Evolutionary conservation across 148 eudicot genomes (phyloP).

Genomic region (Talinum fruticosum): DNA sequence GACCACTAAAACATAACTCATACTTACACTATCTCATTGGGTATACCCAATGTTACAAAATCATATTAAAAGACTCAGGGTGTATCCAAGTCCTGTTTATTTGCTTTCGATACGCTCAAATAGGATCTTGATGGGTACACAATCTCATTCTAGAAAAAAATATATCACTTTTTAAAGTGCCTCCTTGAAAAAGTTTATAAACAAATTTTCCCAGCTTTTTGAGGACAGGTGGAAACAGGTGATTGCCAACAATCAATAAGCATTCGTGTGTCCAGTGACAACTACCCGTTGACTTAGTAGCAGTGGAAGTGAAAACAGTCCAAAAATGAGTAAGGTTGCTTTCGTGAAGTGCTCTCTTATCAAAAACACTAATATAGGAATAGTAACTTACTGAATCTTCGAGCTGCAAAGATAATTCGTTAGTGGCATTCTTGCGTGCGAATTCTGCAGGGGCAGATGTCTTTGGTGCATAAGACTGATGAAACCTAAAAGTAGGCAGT

Average conservation of each 20-base stretch:
- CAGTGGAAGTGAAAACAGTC: not conserved
- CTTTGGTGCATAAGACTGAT: constrained; percentile 26
- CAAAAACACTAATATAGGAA: not conserved
- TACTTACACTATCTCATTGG: no score
- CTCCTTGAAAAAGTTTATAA: not conserved
- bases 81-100: no score
- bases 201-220: not conserved
- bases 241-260: not conserved
- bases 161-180: not conserved
- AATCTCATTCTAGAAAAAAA: no score
- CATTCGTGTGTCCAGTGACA: not conserved
- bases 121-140: not conserved
- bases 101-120: no score
- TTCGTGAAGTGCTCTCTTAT: not conserved
- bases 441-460: constrained; percentile 15
- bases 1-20: no score
- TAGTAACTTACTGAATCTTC: constrained; percentile 64
- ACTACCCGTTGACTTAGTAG: not conserved
- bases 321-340: not conserved
- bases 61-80: no score
- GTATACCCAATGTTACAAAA: no score
- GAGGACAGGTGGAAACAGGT: not conserved
- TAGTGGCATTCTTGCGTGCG: constrained; percentile 16
- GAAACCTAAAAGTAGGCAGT: constrained; percentile 57
- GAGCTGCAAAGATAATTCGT: constrained; percentile 36